Percentiles rank a stretch among this genome's conserved stretches.
Conservation (phyloP, 2,329 filamentous ascomycete species). For the Aspergillus udagawae region DNA sequence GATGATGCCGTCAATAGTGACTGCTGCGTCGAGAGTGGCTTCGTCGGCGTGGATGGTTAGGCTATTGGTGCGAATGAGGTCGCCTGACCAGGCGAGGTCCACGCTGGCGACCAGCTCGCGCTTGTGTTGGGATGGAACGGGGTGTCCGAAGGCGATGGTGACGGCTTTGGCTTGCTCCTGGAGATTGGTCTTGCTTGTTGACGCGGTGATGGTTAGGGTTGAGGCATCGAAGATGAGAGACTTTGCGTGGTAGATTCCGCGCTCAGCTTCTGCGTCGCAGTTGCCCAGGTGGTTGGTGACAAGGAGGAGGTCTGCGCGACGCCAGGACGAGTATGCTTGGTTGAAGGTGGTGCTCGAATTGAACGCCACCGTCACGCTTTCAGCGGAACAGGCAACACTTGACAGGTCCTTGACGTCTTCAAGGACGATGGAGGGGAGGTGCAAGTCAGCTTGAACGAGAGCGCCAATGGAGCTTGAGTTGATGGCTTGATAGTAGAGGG, state of each 20-base stretch:
- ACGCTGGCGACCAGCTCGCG: neutral
- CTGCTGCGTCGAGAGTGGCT: neutral
- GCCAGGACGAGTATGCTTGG: neutral
- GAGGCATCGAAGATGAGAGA: neutral
- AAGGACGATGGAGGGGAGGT: neutral
- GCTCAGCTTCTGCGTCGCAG: neutral
- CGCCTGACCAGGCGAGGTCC: neutral
- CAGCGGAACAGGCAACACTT: neutral
- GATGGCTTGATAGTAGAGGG: neutral
- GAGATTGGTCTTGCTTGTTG: neutral
- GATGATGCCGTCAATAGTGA: neutral
- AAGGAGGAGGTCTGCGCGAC: neutral
- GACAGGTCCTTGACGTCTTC: neutral
- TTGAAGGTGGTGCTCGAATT: neutral
- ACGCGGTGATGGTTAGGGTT: neutral
- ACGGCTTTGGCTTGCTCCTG: neutral
- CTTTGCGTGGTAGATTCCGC: neutral
- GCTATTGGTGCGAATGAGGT: neutral
- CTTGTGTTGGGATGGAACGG: neutral
- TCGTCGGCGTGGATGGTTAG: neutral
- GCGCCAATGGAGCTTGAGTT: neutral
- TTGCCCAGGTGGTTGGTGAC: neutral
- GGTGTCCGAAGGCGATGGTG: neutral
- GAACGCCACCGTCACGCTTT: neutral
- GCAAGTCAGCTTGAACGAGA: neutral